Evolutionary conservation across 495 filamentous ascomycete genomes (phyloP).

Genomic region (Tricharina praecox): DNA sequence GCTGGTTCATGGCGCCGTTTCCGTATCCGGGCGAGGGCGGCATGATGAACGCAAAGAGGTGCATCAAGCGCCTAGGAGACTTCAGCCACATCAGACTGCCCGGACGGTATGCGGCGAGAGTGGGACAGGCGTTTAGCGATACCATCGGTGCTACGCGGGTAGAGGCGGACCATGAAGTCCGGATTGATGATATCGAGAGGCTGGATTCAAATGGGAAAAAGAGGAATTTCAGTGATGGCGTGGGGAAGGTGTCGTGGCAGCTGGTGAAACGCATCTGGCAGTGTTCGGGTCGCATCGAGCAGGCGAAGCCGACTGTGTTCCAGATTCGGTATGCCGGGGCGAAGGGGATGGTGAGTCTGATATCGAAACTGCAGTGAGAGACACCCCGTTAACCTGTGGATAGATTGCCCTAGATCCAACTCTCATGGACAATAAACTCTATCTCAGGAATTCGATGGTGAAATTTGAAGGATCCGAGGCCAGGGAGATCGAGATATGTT

Average conservation of each 20-base stretch:
- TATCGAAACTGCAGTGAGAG: too few species aligned
- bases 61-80: conserved; percentile 48
- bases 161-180: conserved; percentile 24
- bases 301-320: conserved; percentile 40
- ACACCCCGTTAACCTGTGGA: too few species aligned
- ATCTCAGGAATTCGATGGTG: conserved; percentile 54
- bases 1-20: conserved; percentile 63
- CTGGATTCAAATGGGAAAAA: conserved; percentile 20
- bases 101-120: conserved; percentile 61
- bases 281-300: conserved; percentile 29
- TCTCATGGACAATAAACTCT: conserved; percentile 37
- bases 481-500: conserved; percentile 56
- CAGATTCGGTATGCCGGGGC: conserved; percentile 53
- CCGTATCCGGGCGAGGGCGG: conserved; percentile 38
- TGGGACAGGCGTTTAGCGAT: conserved; percentile 71
- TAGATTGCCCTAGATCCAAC: conserved; percentile 41
- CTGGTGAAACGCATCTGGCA: conserved; percentile 39
- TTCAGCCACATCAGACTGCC: conserved; percentile 48
- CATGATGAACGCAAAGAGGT: conserved; percentile 30
- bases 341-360: conserved; percentile 25
- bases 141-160: conserved; percentile 41
- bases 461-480: conserved; percentile 48
- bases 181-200: conserved; percentile 33
- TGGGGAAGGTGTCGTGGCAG: conserved; percentile 48
- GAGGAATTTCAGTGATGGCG: conserved; percentile 62